phyloP scores from a whole-genome alignment of 176 grass and related monocot species.

The Thinopyrum elongatum region DNA sequence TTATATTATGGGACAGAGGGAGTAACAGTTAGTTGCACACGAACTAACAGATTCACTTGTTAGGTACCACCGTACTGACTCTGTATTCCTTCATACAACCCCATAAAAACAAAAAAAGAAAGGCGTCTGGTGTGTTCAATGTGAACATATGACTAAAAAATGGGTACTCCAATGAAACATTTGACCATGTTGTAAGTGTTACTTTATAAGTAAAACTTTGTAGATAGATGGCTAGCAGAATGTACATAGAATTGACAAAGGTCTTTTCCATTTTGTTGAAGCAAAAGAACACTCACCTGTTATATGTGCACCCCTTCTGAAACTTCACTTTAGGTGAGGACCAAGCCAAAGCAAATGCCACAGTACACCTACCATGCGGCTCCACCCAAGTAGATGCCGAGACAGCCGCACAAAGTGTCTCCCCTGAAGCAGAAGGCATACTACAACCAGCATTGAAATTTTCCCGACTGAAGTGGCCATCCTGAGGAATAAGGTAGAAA shows the following conservation, averaged over 20 bases:
- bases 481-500: conserved; percentile 38
- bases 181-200: not conserved
- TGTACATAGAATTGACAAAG: not conserved
- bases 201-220: conserved; percentile 28
- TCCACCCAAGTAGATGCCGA: conserved; percentile 89
- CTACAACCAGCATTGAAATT: conserved; percentile 68
- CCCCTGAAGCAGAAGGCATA: conserved; percentile 68
- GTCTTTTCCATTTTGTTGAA: not conserved
- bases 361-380: conserved; percentile 91
- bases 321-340: conserved; percentile 98
- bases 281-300: conserved; percentile 55
- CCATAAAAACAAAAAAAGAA: not conserved
- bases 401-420: conserved; percentile 84
- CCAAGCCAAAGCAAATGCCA: conserved; percentile 83
- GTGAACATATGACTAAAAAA: not conserved
- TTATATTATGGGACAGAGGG: too few relatives aligned
- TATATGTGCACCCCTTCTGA: conserved; percentile 91
- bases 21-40: not conserved
- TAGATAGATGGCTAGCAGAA: not conserved
- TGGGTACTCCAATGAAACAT: not conserved
- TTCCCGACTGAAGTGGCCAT: conserved; percentile 66
- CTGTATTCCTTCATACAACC: not conserved
- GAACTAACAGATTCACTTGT: not conserved
- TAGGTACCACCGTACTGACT: not conserved
- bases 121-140: not conserved